A percentile compares a stretch with the other conserved stretches of the same genome.
Evolutionary conservation across 352 stramenopile species (phyloP).

Genomic region (Pythium angustatum): DNA sequence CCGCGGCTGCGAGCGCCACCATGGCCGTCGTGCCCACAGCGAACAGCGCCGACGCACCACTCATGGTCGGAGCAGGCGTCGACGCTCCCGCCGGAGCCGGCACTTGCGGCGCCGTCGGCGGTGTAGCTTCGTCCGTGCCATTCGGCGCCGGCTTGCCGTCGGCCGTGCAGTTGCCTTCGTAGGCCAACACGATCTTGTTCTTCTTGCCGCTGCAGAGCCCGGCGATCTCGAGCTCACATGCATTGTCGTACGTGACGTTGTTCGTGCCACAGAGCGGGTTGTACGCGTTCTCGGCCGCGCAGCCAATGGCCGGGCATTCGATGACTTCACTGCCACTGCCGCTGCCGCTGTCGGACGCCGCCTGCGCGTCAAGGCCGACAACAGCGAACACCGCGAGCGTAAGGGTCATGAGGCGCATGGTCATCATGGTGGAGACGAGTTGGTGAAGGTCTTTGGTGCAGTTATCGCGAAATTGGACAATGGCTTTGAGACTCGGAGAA

Average conservation of each 20-base stretch:
- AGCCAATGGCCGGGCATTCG: constrained; percentile 5
- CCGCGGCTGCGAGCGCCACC: background rate
- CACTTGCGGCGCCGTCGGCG: background rate
- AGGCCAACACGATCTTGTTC: background rate
- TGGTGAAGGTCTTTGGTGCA: no score
- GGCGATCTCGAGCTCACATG: constrained; percentile 40
- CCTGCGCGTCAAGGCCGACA: background rate
- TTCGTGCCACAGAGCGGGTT: constrained; percentile 52
- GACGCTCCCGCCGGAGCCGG: background rate
- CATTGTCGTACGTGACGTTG: constrained; percentile 51
- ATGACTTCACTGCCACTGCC: constrained; percentile 22
- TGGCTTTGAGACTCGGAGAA: no score
- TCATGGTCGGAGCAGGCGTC: background rate
- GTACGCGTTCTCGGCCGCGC: background rate
- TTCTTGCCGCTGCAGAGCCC: no score
- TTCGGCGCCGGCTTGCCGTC: background rate
- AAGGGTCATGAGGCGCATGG: background rate
- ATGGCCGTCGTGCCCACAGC: background rate
- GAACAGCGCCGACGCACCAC: background rate
- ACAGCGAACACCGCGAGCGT: background rate
- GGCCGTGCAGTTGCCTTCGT: background rate
- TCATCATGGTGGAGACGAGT: background rate
- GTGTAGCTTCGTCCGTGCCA: background rate
- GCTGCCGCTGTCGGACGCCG: constrained; percentile 29
- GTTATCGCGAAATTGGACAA: no score